Base-by-base conservation (phyloP, 2,329 filamentous ascomycete genomes). In the Neonectria magnoliae region DNA sequence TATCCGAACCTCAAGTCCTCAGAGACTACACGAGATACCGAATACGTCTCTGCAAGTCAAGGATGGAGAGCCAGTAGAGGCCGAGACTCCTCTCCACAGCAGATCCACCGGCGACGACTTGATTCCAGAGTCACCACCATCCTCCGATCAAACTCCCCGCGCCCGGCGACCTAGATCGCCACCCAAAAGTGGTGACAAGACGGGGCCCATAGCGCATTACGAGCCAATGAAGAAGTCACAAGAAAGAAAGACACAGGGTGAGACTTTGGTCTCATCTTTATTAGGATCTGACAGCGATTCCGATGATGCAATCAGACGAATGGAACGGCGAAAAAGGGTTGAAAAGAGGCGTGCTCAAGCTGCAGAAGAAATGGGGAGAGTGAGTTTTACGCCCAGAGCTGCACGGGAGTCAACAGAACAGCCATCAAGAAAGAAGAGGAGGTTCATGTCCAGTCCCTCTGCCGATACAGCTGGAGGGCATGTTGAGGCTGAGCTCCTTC, bases 211-310 rank as follows among this genome's bases (percentile, higher is more conserved):
- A 47, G 75, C 75, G 4, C 76, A 80, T 20, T 85, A 85, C 60
- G 82, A 83, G 64, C 79, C 81, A 1, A 81, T 84, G 81, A 76
- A 77, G 47, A 76, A 81, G 53, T 85, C 83, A 0, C 83, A 85
- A 53, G 79, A 83, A 67, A 76, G 81, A 33, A 79, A 79, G 51
- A 64, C 65, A 1, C 69, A 64, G 18, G 72, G 73, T 3, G 76
- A 73, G 4, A 52, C 65, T 11, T 38, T 62, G 0, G 69, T 77
- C n/a, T 69, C 72, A 2, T 67, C 67, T 5, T 20, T 75, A 2
- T 22, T 75, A 2, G 74, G 73, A 4, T 73, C 71, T 0, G 77
- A 77, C 1, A 77, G 78, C 13, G 79, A 81, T 27, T 76, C 77
- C 3, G 76, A 81, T 50, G 76, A 80, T 55, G 68, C 77, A 0